A percentile compares a stretch with the other conserved stretches of the same genome.
These are phyloP conservation scores for Xerocomellus intermedius DNA, from an alignment of 768 basidiomycete genomes.

Conservation along the genomic window DNA sequence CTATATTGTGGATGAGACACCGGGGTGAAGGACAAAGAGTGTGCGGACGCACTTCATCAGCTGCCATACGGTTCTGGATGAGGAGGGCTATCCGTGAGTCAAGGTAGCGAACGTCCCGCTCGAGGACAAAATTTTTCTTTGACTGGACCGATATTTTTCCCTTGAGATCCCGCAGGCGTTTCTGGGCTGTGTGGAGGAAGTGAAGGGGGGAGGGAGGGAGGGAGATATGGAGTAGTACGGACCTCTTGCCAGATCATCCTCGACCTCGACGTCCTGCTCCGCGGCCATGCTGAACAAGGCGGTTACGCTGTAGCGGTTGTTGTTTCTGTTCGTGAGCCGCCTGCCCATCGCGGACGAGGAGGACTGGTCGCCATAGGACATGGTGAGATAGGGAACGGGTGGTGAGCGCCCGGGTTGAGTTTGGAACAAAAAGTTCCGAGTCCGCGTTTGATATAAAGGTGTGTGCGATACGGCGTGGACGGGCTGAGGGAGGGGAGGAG, in stretches of 20 bases:
- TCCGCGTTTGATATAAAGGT: not conserved
- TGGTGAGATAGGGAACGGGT: constrained; percentile 26
- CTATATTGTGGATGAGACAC: constrained; percentile 39
- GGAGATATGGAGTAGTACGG: constrained; percentile 25
- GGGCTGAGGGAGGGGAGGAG: constrained; percentile 1
- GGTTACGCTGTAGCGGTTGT: constrained; percentile 94
- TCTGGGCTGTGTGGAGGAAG: constrained; percentile 68
- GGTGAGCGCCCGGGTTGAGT: not conserved
- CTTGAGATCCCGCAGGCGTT: constrained; percentile 94
- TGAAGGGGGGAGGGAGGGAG: not conserved
- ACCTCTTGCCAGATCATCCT: constrained; percentile 96
- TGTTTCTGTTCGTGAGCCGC: constrained; percentile 87
- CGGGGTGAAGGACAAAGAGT: not conserved
- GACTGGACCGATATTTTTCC: constrained; percentile 96
- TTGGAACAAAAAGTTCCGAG: constrained; percentile 10
- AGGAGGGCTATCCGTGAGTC: constrained; percentile 96
- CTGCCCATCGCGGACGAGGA: constrained; percentile 65
- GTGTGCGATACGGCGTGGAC: not conserved
- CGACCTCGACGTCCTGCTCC: constrained; percentile 97
- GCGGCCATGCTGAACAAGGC: constrained; percentile 97
- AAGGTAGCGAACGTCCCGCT: constrained; percentile 96
- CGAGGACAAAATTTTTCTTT: constrained; percentile 99
- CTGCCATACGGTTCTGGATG: constrained; percentile 97
- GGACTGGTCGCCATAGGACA: constrained; percentile 64
- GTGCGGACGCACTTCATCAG: constrained; percentile 72